Conservation (phyloP, 169 alveolate genomes). For the Cryptosporidium canis region DNA sequence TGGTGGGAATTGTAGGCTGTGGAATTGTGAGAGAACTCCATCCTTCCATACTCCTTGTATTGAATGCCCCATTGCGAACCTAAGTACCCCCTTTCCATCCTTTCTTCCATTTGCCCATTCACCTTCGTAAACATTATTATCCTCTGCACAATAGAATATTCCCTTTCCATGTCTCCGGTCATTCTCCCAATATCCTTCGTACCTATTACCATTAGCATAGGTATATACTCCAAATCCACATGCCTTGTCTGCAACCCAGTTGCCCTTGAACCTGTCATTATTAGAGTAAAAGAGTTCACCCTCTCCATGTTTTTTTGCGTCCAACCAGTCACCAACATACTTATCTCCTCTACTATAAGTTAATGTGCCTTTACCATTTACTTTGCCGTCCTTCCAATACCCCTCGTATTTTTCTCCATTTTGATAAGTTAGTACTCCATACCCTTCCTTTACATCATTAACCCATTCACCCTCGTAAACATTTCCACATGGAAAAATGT, state of each 20-base stretch:
- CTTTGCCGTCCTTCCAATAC: slow-evolving; percentile 92
- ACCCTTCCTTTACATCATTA: slow-evolving; percentile 92
- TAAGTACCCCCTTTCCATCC: slow-evolving; percentile 89
- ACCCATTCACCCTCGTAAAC: slow-evolving; percentile 96
- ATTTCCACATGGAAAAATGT: slow-evolving; percentile 90
- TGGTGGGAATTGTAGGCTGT: slow-evolving; percentile 56
- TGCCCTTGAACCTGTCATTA: slow-evolving; percentile 88
- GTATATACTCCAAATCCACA: slow-evolving; percentile 92
- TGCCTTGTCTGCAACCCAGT: slow-evolving; percentile 95
- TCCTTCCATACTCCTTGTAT: slow-evolving; percentile 83
- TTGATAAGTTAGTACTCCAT: slow-evolving; percentile 87
- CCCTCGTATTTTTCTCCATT: slow-evolving; percentile 94
- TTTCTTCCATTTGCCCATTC: slow-evolving; percentile 87
- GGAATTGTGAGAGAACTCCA: slow-evolving; percentile 75
- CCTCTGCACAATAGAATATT: slow-evolving; percentile 89
- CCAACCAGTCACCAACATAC: slow-evolving; percentile 94
- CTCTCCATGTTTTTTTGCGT: slow-evolving; percentile 92
- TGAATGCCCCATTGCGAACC: slow-evolving; percentile 82
- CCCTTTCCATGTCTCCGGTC: slow-evolving; percentile 92
- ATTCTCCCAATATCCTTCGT: slow-evolving; percentile 91
- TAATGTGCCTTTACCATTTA: slow-evolving; percentile 92
- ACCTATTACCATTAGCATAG: slow-evolving; percentile 92
- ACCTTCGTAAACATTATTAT: slow-evolving; percentile 88
- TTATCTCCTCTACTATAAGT: slow-evolving; percentile 89
- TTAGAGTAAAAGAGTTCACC: slow-evolving; percentile 93